Percentiles rank a stretch among this genome's conserved stretches.
Evolutionary conservation across 2,329 filamentous ascomycete species (phyloP).

Genomic region (Fusarium mangiferae): DNA sequence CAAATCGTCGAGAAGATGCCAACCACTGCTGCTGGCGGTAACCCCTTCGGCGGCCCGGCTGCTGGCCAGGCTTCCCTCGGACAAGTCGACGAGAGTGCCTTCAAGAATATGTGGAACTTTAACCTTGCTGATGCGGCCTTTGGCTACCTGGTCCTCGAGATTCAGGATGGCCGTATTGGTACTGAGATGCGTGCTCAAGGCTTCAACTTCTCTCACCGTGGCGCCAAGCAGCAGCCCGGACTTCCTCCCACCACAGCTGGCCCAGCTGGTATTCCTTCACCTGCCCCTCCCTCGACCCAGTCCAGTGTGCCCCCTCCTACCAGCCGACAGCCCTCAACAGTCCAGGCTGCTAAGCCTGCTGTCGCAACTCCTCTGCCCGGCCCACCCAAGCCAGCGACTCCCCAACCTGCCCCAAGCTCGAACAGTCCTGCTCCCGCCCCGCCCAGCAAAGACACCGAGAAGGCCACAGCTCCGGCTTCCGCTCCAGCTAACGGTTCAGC

Average conservation of each 20-base stretch:
- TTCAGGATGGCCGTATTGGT: slow-evolving; percentile 94
- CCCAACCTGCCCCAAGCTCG: slow-evolving; percentile 60
- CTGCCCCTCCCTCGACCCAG: slow-evolving; percentile 52
- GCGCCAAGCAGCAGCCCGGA: slow-evolving; percentile 76
- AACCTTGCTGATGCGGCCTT: slow-evolving; percentile 98
- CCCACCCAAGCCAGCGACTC: slow-evolving; percentile 55
- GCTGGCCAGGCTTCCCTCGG: slow-evolving; percentile 78
- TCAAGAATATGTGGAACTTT: slow-evolving; percentile 99
- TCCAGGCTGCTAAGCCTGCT: slow-evolving; percentile 56
- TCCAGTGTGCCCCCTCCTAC: slow-evolving; percentile 47
- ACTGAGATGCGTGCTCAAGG: slow-evolving; percentile 99
- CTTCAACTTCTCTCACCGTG: slow-evolving; percentile 98
- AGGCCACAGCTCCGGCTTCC: slow-evolving; percentile 56
- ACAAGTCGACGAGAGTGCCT: slow-evolving; percentile 96
- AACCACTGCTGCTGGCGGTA: slow-evolving; percentile 90
- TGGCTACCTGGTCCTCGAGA: slow-evolving; percentile 92
- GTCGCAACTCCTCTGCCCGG: slow-evolving; percentile 50
- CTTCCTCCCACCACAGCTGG: slow-evolving; percentile 46
- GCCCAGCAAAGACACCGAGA: slow-evolving; percentile 65
- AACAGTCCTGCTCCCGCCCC: slow-evolving; percentile 54
- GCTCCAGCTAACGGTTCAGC: slow-evolving; percentile 64
- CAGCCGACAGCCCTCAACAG: slow-evolving; percentile 52
- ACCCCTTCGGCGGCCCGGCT: slow-evolving; percentile 91
- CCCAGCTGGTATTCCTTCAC: slow-evolving; percentile 46
- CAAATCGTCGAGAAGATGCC: slow-evolving; percentile 99